phyloP scores from a whole-genome alignment of 148 eudicot species.

The Vaccinium vitisidaea region DNA sequence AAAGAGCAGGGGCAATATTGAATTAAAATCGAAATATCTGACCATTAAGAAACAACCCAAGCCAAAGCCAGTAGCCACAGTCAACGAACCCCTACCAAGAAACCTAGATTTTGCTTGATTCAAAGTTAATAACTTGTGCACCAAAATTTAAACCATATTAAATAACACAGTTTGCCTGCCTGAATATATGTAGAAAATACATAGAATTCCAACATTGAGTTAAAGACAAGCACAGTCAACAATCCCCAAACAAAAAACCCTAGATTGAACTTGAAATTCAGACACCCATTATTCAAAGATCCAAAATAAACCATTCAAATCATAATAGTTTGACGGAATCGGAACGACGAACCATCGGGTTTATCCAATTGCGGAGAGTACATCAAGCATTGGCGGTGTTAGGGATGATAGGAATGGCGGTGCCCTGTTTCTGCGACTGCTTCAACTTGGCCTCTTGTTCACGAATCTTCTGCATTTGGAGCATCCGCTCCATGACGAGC shows the following conservation, averaged over 20 bases:
- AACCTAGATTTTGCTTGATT: not conserved
- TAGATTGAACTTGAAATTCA: not conserved
- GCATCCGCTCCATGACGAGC: slow-evolving; percentile 97
- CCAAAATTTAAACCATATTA: not conserved
- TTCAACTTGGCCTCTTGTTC: slow-evolving; percentile 37
- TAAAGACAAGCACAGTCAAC: not conserved
- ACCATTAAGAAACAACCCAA: no score
- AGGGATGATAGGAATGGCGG: slow-evolving; percentile 55
- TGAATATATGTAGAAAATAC: not conserved
- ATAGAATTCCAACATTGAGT: not conserved
- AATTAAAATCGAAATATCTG: no score
- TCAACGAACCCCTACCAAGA: not conserved
- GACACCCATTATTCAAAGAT: not conserved
- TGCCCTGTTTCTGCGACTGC: slow-evolving; percentile 25
- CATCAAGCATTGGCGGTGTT: slow-evolving; percentile 72
- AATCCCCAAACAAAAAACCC: not conserved
- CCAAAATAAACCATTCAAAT: not conserved
- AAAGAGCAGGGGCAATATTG: no score
- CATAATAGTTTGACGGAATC: not conserved
- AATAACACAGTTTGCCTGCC: not conserved
- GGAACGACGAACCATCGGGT: not conserved
- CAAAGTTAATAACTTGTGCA: not conserved
- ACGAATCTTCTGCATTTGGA: slow-evolving; percentile 82
- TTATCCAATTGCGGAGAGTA: not conserved
- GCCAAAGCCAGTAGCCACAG: not conserved